phyloP scores from a whole-genome alignment of 495 filamentous ascomycete genomes.

The Tuber magnatum region DNA sequence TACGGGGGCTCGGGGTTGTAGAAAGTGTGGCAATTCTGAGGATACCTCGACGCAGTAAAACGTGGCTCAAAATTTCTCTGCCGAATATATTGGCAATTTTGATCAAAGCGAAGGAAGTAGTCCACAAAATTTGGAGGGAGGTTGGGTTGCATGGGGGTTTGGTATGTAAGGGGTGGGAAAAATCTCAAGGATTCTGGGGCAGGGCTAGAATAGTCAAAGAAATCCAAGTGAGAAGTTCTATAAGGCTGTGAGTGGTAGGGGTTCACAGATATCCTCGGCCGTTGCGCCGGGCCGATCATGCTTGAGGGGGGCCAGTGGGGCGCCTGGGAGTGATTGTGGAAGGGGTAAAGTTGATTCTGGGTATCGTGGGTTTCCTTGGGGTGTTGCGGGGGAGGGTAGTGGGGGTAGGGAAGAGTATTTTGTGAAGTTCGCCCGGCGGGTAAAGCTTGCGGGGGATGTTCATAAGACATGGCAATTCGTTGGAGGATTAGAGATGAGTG shows the following conservation, averaged over 20 bases:
- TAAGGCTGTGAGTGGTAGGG: background rate
- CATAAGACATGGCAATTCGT: background rate
- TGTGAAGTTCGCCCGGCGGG: background rate
- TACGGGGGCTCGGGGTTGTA: background rate
- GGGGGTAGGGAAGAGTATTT: background rate
- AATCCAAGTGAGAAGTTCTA: background rate
- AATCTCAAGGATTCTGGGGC: background rate
- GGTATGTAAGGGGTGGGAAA: background rate
- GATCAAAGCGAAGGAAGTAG: background rate
- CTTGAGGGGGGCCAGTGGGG: background rate
- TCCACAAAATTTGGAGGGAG: background rate
- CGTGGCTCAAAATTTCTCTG: background rate
- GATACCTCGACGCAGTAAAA: background rate
- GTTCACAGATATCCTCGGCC: background rate
- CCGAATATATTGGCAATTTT: background rate
- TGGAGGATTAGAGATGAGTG: background rate
- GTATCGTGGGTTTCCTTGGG: background rate
- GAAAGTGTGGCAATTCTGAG: background rate
- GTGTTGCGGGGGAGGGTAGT: background rate
- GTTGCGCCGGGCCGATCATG: background rate
- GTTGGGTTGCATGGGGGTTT: background rate
- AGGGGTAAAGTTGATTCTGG: background rate
- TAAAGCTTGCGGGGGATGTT: background rate
- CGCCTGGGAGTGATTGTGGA: background rate
- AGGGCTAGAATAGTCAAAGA: background rate